Base-by-base conservation (phyloP, 225 moss, liverwort and hornwort species). In the Marchantia paleacea region DNA sequence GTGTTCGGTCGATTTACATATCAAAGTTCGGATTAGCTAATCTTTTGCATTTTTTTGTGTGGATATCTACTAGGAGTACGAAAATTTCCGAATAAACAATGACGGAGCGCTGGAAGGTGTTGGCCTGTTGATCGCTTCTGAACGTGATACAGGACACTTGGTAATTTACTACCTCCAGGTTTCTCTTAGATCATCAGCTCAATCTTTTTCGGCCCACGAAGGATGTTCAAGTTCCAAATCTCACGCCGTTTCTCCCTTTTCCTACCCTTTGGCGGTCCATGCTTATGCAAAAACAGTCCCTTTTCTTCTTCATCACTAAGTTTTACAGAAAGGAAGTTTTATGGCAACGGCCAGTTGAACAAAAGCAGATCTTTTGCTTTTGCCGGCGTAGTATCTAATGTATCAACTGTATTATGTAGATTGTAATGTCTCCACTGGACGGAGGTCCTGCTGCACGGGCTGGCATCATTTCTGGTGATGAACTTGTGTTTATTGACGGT, bases 401-500 rank as follows among this genome's bases (percentile, higher is more conserved):
- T 5, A 39, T 39, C 39, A 2, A 39, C 39, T 39, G 39, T 5
- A 39, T 2, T 39, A 8, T 84, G 78, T 85, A 94, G 96, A 90
- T 99, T 77, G 97, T 99, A 57, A 88, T 93, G 83, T 92, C 91
- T 83, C 92, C 97, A 28, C 89, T 99, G 69, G 92, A 90, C 84
- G 97, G 97, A 80, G 95, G 97, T 69, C 97, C 97, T 63, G 97
- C 97, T 52, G 91, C 92, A 80, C 93, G 95, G 64, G 97, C 97
- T 78, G 97, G 97, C 64, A 91, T 99, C 26, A 55, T 90, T 63
- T 80, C 95, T 60, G 97, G 97, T 52, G 97, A 99, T 90, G 97
- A 99, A 75, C 87, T 99, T 26, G 90, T 99, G 66, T 92, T 94
- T 85, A 99, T 99, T 85, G 95, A 99, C 58, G 91, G 94, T 94